phyloP scores from a whole-genome alignment of 2,329 filamentous ascomycete genomes.

The Pyrenochaeta sp. region DNA sequence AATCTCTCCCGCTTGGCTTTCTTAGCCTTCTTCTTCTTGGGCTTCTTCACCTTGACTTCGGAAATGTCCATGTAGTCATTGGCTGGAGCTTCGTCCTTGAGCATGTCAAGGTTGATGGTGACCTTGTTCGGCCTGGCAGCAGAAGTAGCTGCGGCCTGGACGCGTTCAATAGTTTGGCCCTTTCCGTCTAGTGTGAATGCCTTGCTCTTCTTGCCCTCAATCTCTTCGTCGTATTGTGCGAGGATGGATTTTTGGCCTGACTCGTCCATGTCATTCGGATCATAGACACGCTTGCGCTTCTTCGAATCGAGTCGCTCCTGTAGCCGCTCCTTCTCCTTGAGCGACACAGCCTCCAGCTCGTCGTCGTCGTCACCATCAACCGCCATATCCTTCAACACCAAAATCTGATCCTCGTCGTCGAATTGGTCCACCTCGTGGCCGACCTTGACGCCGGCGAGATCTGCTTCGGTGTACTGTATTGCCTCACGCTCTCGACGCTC shows the following conservation, averaged over 20 bases:
- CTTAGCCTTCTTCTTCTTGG: conserved; percentile 43
- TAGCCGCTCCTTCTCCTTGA: conserved; percentile 76
- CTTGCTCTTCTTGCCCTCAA: conserved; percentile 87
- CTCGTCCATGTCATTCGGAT: conserved; percentile 76
- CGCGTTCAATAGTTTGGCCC: conserved; percentile 70
- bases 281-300: conserved; percentile 88
- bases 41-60: conserved; percentile 85
- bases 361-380: conserved; percentile 86
- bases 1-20: conserved; percentile 41
- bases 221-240: conserved; percentile 94
- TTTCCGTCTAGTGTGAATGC: conserved; percentile 84
- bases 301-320: conserved; percentile 82
- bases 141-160: conserved; percentile 64
- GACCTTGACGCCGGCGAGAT: conserved; percentile 89
- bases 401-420: conserved; percentile 82
- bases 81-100: conserved; percentile 67
- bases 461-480: conserved; percentile 79
- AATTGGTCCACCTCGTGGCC: conserved; percentile 86
- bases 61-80: conserved; percentile 91
- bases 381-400: conserved; percentile 92
- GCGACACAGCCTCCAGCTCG: conserved; percentile 79
- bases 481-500: conserved; percentile 67
- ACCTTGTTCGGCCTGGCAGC: conserved; percentile 68
- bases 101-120: conserved; percentile 77
- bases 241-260: conserved; percentile 73